Evolutionary conservation across 2,329 filamentous ascomycete species (phyloP).

Genomic region (Scolecobasidium constrictum): DNA sequence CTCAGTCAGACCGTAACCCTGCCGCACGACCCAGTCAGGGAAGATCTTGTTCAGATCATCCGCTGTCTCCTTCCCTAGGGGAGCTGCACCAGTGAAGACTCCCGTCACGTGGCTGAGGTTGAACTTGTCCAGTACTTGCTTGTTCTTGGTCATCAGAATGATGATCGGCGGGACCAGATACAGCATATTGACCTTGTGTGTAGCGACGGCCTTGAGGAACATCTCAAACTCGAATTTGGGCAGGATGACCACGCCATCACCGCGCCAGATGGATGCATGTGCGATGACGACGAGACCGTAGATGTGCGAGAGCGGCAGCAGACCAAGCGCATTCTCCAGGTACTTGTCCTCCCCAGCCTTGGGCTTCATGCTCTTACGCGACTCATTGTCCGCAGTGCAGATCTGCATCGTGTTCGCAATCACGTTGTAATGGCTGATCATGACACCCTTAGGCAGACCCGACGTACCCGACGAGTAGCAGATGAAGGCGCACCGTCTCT

Average conservation of each 20-base stretch:
- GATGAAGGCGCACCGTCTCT: conserved; percentile 60
- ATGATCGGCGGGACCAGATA: conserved; percentile 75
- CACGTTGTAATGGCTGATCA: conserved; percentile 70
- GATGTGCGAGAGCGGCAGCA: conserved; percentile 76
- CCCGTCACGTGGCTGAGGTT: conserved; percentile 57
- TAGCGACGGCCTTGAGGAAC: conserved; percentile 54
- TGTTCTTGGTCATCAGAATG: conserved; percentile 60
- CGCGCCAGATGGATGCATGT: conserved; percentile 54
- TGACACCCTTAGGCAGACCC: conserved; percentile 72
- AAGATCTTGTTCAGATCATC: conserved; percentile 50
- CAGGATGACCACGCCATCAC: conserved; percentile 62
- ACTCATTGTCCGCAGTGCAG: conserved; percentile 35
- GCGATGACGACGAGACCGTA: conserved; percentile 65
- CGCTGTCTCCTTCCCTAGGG: conserved; percentile 62
- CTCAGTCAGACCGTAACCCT: conserved; percentile 74
- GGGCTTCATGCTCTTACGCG: conserved; percentile 25
- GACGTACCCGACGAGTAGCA: conserved; percentile 76
- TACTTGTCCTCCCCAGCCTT: conserved; percentile 29
- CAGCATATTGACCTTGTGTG: conserved; percentile 56
- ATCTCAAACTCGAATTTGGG: conserved; percentile 64
- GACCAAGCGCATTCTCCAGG: conserved; percentile 48
- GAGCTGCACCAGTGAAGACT: conserved; percentile 68
- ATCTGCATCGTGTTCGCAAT: conserved; percentile 66
- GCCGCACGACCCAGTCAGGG: conserved; percentile 54
- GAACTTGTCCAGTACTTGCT: conserved; percentile 50